These are phyloP conservation scores for Eutrema heterophyllum DNA, from an alignment of 345 rosid species.

Conservation along the genomic window DNA sequence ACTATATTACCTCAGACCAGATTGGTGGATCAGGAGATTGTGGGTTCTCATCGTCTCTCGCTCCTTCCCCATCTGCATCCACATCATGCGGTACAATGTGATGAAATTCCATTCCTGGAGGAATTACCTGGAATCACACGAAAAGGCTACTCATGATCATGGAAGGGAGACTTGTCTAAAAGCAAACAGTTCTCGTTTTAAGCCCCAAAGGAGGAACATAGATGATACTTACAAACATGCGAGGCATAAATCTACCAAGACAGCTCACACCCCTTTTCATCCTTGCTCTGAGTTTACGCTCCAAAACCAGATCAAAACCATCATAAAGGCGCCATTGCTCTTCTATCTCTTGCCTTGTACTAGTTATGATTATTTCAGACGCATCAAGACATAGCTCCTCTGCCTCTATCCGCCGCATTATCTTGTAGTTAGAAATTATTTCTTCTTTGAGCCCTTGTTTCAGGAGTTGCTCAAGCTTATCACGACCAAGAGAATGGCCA, in stretches of 20 bases:
- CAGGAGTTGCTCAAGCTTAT: slow-evolving; percentile 69
- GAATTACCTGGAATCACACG: slow-evolving; percentile 55
- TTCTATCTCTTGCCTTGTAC: slow-evolving; percentile 73
- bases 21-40: slow-evolving; percentile 67
- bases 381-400: slow-evolving; percentile 70
- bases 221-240: slow-evolving; percentile 58
- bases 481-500: slow-evolving; percentile 81
- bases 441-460: slow-evolving; percentile 77
- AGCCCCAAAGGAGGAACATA: neutral
- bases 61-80: slow-evolving; percentile 63
- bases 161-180: neutral
- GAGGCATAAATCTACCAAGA: slow-evolving; percentile 75
- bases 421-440: slow-evolving; percentile 56
- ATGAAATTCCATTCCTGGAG: slow-evolving; percentile 96
- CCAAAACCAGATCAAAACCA: slow-evolving; percentile 67
- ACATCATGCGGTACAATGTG: slow-evolving; percentile 72
- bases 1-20: slow-evolving; percentile 65
- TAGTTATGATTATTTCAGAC: slow-evolving; percentile 69
- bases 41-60: slow-evolving; percentile 49
- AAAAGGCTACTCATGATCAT: neutral
- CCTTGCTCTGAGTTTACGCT: slow-evolving; percentile 69
- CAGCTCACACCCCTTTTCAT: slow-evolving; percentile 69
- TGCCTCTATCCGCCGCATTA: slow-evolving; percentile 72
- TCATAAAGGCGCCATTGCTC: slow-evolving; percentile 81
- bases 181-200: neutral